Evolutionary conservation across 441 rosid species (phyloP).

Genomic region (Mallotus japonicus): DNA sequence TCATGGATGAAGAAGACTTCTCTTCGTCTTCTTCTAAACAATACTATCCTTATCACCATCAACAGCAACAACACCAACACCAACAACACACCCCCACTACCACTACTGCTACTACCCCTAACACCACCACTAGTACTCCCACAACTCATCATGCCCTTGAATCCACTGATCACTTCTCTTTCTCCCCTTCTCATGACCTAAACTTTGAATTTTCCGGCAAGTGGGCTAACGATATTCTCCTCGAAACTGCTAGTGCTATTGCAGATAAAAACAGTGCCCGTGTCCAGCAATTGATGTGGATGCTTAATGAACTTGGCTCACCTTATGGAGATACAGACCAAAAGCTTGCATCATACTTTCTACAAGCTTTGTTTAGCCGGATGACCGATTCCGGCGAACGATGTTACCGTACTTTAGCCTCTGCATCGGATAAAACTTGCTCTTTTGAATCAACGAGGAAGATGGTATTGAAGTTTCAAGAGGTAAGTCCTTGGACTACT

Average conservation of each 20-base stretch:
- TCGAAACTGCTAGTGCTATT: slow-evolving; percentile 71
- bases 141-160: slow-evolving; percentile 37
- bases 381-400: slow-evolving; percentile 73
- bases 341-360: slow-evolving; percentile 75
- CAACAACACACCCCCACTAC: slow-evolving; percentile 19
- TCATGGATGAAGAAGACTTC: slow-evolving; percentile 98
- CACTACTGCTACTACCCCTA: slow-evolving; percentile 36
- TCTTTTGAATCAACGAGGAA: slow-evolving; percentile 81
- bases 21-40: slow-evolving; percentile 85
- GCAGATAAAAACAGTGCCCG: slow-evolving; percentile 55
- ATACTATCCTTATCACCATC: slow-evolving; percentile 32
- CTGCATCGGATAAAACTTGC: slow-evolving; percentile 62
- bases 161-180: slow-evolving; percentile 43
- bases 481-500: slow-evolving; percentile 91
- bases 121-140: slow-evolving; percentile 35
- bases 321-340: slow-evolving; percentile 88
- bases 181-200: slow-evolving; percentile 49
- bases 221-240: slow-evolving; percentile 69
- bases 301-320: slow-evolving; percentile 77
- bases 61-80: slow-evolving; percentile 20
- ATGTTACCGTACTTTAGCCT: slow-evolving; percentile 50
- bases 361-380: slow-evolving; percentile 85
- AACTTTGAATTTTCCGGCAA: slow-evolving; percentile 61
- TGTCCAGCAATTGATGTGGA: slow-evolving; percentile 81
- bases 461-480: slow-evolving; percentile 80